These are phyloP conservation scores for Marasmius fiardii DNA, from an alignment of 1,284 basidiomycete species.

Conservation along the genomic window DNA sequence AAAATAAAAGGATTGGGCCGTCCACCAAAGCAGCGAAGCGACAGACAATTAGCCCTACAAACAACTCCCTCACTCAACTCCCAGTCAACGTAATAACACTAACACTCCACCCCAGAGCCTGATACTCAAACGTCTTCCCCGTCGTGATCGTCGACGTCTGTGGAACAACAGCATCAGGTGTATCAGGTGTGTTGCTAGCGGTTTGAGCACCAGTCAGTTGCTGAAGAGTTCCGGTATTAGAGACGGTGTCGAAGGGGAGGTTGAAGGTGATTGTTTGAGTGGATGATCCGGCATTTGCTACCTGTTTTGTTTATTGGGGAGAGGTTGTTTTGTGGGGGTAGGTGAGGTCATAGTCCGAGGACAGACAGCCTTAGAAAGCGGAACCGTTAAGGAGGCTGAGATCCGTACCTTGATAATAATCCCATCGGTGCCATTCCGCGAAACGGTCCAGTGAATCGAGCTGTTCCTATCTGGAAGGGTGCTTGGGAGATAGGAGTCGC, in stretches of 20 bases:
- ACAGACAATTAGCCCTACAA: no score
- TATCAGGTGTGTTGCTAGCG: constrained; percentile 52
- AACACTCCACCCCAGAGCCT: constrained; percentile 55
- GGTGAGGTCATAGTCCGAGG: background rate
- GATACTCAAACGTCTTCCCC: constrained; percentile 50
- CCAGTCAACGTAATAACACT: constrained; percentile 42
- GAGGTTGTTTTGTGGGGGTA: background rate
- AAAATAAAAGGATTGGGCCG: no score
- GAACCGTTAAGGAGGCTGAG: no score
- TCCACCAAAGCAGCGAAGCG: no score
- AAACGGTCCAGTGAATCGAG: constrained; percentile 62
- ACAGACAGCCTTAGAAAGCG: no score
- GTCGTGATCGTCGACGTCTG: constrained; percentile 40
- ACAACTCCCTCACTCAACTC: no score
- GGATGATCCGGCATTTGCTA: constrained; percentile 47
- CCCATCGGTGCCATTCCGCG: constrained; percentile 33
- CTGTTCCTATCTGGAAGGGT: constrained; percentile 48
- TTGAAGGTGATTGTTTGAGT: constrained; percentile 45
- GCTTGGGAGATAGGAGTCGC: constrained; percentile 62
- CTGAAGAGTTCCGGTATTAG: constrained; percentile 37
- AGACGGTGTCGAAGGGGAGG: constrained; percentile 51
- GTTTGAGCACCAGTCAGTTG: constrained; percentile 44
- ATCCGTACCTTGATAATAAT: constrained; percentile 57
- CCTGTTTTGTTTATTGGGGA: constrained; percentile 26
- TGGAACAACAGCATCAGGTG: constrained; percentile 45